A percentile compares a stretch with the other conserved stretches of the same genome.
phyloP scores from a whole-genome alignment of 1,284 basidiomycete genomes.

The Boletus semigastroideus region DNA sequence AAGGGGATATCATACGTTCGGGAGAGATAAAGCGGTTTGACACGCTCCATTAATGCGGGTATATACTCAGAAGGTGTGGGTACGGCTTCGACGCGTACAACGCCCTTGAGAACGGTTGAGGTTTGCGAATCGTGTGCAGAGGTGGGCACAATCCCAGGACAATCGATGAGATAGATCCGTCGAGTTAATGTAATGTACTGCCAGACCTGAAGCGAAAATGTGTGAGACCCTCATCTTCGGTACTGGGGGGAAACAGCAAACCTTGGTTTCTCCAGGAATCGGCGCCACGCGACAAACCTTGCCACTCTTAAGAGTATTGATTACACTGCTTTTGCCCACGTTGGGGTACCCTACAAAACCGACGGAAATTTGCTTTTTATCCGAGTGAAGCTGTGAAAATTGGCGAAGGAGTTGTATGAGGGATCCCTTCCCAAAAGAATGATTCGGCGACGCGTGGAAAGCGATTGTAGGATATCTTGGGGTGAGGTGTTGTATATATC shows the following conservation, averaged over 20 bases:
- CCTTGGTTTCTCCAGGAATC: slow-evolving; percentile 97
- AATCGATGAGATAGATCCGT: slow-evolving; percentile 98
- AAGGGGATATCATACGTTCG: slow-evolving; percentile 84
- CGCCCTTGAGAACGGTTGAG: slow-evolving; percentile 94
- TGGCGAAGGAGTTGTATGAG: slow-evolving; percentile 96
- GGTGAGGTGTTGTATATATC: slow-evolving; percentile 95
- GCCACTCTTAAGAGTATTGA: slow-evolving; percentile 98
- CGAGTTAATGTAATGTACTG: slow-evolving; percentile 98
- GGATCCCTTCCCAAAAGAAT: slow-evolving; percentile 98
- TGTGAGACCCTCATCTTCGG: slow-evolving; percentile 2
- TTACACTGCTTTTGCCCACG: slow-evolving; percentile 96
- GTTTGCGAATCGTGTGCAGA: slow-evolving; percentile 91
- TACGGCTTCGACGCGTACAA: slow-evolving; percentile 95
- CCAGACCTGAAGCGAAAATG: slow-evolving; percentile 70
- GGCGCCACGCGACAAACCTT: slow-evolving; percentile 98
- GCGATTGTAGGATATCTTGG: slow-evolving; percentile 95
- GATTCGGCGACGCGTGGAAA: slow-evolving; percentile 98
- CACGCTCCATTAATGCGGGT: slow-evolving; percentile 82
- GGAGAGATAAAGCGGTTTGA: slow-evolving; percentile 91
- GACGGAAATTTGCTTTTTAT: slow-evolving; percentile 99
- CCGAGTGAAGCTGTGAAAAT: slow-evolving; percentile 95
- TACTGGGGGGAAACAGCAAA: slow-evolving; percentile 29
- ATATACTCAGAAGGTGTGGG: slow-evolving; percentile 95
- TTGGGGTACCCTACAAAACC: slow-evolving; percentile 99
- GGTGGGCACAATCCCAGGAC: slow-evolving; percentile 96